Evolutionary conservation across 116 monocot genomes (phyloP).

Genomic region (Dioscorea cayenensis): DNA sequence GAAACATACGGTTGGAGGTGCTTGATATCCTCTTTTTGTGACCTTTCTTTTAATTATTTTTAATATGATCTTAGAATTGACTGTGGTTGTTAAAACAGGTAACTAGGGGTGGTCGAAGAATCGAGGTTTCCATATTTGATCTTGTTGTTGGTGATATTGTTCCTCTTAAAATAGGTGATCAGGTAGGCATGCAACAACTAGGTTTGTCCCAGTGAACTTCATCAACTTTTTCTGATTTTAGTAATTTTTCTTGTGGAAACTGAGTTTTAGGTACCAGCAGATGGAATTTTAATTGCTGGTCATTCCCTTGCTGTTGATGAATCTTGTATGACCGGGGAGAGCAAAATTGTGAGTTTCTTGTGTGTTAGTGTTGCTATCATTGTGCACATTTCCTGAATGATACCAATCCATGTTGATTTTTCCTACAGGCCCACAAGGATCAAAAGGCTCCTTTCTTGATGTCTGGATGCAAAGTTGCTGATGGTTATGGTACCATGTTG

Average conservation of each 20-base stretch:
- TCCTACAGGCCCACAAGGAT: slow-evolving; percentile 66
- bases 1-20: slow-evolving; percentile 62
- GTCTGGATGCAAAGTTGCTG: slow-evolving; percentile 99
- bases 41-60: background rate
- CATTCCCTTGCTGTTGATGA: slow-evolving; percentile 67
- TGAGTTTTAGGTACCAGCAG: slow-evolving; percentile 58
- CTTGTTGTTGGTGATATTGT: slow-evolving; percentile 72
- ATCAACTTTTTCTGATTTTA: background rate
- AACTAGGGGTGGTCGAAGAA: slow-evolving; percentile 44
- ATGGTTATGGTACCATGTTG: slow-evolving; percentile 97
- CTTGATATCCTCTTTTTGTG: background rate
- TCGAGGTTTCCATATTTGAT: slow-evolving; percentile 58
- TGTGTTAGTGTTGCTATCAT: background rate
- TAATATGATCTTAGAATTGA: background rate
- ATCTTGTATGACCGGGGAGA: slow-evolving; percentile 79
- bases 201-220: background rate
- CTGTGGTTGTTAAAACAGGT: slow-evolving; percentile 19
- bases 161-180: slow-evolving; percentile 71
- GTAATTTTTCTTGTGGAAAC: background rate
- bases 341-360: slow-evolving; percentile 52
- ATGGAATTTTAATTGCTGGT: slow-evolving; percentile 61
- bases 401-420: background rate
- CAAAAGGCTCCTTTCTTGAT: slow-evolving; percentile 85
- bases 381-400: background rate
- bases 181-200: slow-evolving; percentile 18